phyloP scores from a whole-genome alignment of 2,329 filamentous ascomycete genomes.

The Fusarium cicatricum region DNA sequence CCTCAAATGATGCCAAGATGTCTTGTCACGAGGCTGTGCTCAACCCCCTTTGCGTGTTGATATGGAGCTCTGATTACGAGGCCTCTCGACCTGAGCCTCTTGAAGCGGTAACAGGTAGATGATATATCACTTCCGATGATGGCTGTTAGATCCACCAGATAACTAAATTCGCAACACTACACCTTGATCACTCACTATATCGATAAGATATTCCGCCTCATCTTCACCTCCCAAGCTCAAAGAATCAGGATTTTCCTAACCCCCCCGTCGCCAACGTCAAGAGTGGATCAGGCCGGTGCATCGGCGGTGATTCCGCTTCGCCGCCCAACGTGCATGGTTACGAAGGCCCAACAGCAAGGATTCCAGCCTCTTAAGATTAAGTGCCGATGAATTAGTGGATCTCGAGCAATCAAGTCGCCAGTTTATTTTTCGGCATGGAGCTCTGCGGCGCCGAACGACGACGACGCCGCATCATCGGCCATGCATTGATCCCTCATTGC shows the following conservation, averaged over 20 bases:
- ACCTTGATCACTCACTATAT: too few species aligned
- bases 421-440: neutral
- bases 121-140: too few species aligned
- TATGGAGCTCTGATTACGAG: constrained; percentile 10
- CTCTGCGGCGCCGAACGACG: neutral
- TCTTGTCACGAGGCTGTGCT: constrained; percentile 23
- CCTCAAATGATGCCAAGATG: constrained; percentile 31
- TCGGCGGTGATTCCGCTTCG: constrained; percentile 27
- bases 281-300: constrained; percentile 16
- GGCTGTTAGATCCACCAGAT: too few species aligned
- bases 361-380: constrained; percentile 20
- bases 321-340: constrained; percentile 24
- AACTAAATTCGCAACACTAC: too few species aligned
- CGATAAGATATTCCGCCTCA: too few species aligned
- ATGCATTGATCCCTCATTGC: constrained; percentile 1
- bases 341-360: constrained; percentile 21
- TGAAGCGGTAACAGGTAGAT: too few species aligned
- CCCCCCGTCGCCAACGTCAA: constrained; percentile 6
- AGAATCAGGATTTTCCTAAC: neutral
- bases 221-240: neutral
- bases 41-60: neutral
- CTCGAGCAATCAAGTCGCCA: constrained; percentile 8
- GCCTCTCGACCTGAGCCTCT: constrained; percentile 10
- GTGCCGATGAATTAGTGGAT: constrained; percentile 17
- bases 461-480: neutral